Evolutionary conservation across 73 alveolate species (phyloP), one percentile per base, ranked within the genome.

Genomic region (Uronychia binucleata): DNA sequence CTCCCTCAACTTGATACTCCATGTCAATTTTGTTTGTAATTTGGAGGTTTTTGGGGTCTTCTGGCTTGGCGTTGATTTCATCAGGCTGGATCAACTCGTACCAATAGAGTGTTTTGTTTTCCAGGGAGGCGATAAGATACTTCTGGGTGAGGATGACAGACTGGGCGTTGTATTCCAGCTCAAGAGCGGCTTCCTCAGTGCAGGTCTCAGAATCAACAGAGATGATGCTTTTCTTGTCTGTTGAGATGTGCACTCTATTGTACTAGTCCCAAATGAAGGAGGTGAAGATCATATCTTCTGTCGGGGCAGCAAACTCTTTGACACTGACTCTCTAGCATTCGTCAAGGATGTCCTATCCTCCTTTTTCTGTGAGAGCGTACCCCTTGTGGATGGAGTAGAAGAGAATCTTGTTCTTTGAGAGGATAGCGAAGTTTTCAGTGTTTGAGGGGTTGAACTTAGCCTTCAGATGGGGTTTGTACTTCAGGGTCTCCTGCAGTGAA

Each of bases 401-500:
- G 67, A 79, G 75, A 58, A 85, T 14, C 29, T 75, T 30, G 32
- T 85, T 46, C 25, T 46, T 84, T 0, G 91, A 33, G 29, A 85
- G 86, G 26, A 90, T 79, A 28, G 84, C 82, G 78, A 90, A 90
- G 59, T 86, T 82, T 74, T 78, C 86, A n/a, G 82, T 78, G 80
- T 90, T 83, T 0, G 79, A 34, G 27, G 96, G 96, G 85, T 90
- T 86, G 74, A 90, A 90, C 81, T 79, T 58, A 57, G 84, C 88
- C 74, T 76, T 79, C 34, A 59, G 29, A 75, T 86, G 74, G 32
- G 25, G 28, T 34, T 82, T 82, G 77, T 82, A 79, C 34, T 60
- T 86, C 57, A 95, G 90, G 77, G 85, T 94, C 79, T 94, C 93
- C 75, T 92, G 83, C 57, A 87, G 93, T 75, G 88, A 74, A 32